Evolutionary conservation across 805 yeast species (phyloP).

Genomic region (Kluyveromyces aestuarii): DNA sequence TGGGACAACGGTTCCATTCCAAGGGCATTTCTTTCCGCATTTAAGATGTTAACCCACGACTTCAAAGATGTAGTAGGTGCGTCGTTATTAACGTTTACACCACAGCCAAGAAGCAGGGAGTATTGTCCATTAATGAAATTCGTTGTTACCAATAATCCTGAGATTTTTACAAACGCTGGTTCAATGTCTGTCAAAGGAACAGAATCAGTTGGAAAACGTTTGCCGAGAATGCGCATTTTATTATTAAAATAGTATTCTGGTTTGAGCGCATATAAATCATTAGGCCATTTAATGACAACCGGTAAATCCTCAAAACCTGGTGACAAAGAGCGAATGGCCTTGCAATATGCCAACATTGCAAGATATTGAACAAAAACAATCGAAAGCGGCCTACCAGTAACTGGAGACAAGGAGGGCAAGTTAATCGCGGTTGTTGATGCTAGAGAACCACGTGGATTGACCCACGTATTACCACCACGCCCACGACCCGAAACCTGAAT

Average conservation of each 20-base stretch:
- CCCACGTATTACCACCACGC: constrained; percentile 92
- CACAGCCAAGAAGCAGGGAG: constrained; percentile 73
- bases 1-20: constrained; percentile 40
- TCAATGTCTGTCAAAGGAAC: constrained; percentile 44
- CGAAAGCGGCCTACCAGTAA: constrained; percentile 38
- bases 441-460: constrained; percentile 85
- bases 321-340: constrained; percentile 55
- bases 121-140: constrained; percentile 52
- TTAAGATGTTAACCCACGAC: constrained; percentile 52
- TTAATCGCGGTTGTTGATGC: constrained; percentile 69
- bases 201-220: constrained; percentile 22
- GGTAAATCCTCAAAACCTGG: constrained; percentile 69
- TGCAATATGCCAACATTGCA: constrained; percentile 72
- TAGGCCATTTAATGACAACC: constrained; percentile 89
- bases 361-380: constrained; percentile 84
- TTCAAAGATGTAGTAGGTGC: constrained; percentile 91
- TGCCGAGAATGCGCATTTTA: constrained; percentile 15
- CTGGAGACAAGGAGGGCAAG: constrained; percentile 37
- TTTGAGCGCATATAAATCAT: constrained; percentile 71
- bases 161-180: constrained; percentile 62
- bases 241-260: constrained; percentile 45
- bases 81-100: constrained; percentile 73
- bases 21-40: constrained; percentile 36
- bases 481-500: constrained; percentile 89
- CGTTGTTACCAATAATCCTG: constrained; percentile 81